phyloP scores from a whole-genome alignment of 768 basidiomycete genomes.

The Tephrocybe sp. region DNA sequence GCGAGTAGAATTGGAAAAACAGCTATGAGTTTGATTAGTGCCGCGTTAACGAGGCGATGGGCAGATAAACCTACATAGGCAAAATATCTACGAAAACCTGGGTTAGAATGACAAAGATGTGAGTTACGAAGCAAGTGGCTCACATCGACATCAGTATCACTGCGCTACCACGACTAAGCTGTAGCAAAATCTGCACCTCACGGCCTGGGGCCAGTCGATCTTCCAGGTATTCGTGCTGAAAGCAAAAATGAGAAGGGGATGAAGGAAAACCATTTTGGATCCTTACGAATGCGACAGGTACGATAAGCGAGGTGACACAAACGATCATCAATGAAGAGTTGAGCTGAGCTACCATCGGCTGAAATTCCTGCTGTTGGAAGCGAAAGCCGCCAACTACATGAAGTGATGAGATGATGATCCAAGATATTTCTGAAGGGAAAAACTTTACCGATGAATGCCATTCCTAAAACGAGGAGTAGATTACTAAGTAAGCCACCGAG shows the following conservation, averaged over 20 bases:
- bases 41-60: not conserved
- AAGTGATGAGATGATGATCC: not conserved
- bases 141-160: slow-evolving; percentile 46
- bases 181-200: slow-evolving; percentile 39
- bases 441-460: slow-evolving; percentile 72
- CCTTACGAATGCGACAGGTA: slow-evolving; percentile 60
- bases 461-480: slow-evolving; percentile 83
- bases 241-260: slow-evolving; percentile 13
- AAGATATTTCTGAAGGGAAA: slow-evolving; percentile 39
- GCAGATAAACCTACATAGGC: slow-evolving; percentile 22
- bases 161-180: slow-evolving; percentile 47
- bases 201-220: slow-evolving; percentile 30
- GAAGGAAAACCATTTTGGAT: not conserved
- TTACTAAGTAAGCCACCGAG: slow-evolving; percentile 55
- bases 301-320: slow-evolving; percentile 65
- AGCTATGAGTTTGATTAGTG: slow-evolving; percentile 30
- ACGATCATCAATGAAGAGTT: slow-evolving; percentile 68
- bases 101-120: not conserved
- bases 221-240: slow-evolving; percentile 35
- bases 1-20: slow-evolving; percentile 54
- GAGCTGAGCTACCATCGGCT: slow-evolving; percentile 56
- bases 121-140: slow-evolving; percentile 5
- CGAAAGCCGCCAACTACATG: slow-evolving; percentile 42
- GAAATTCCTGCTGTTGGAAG: slow-evolving; percentile 51
- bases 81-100: slow-evolving; percentile 22